Conservation (phyloP, 106 monocot genomes). For the Acorus gramineus region DNA sequence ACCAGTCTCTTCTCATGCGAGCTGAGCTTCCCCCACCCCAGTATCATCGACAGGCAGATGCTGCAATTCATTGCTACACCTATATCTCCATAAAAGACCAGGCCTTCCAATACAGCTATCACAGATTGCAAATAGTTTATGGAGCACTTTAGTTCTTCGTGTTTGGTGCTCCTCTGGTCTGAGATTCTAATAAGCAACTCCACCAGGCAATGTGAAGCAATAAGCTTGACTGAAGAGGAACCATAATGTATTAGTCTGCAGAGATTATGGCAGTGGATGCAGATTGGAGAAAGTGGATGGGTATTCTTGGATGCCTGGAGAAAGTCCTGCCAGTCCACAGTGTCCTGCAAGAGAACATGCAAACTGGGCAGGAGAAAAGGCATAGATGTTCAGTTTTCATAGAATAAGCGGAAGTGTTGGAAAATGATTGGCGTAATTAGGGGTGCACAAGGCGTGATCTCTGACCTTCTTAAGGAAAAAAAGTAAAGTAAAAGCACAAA, state of each 20-base stretch:
- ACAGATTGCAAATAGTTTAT: slow-evolving; percentile 47
- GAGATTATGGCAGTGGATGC: slow-evolving; percentile 63
- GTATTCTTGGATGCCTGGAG: slow-evolving; percentile 30
- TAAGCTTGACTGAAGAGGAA: slow-evolving; percentile 42
- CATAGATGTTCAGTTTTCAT: background rate
- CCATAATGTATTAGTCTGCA: slow-evolving; percentile 79
- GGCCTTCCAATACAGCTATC: slow-evolving; percentile 47
- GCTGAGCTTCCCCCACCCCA: slow-evolving; percentile 46
- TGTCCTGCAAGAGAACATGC: slow-evolving; percentile 27
- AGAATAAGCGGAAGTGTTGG: background rate
- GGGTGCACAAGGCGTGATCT: background rate
- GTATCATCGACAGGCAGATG: slow-evolving; percentile 42
- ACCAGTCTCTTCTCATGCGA: slow-evolving; percentile 26
- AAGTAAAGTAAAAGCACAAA: slow-evolving; percentile 58
- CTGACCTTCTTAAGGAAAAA: slow-evolving; percentile 71
- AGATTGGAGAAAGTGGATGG: slow-evolving; percentile 21
- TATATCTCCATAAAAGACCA: slow-evolving; percentile 51
- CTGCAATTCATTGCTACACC: slow-evolving; percentile 48
- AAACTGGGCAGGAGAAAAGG: slow-evolving; percentile 24
- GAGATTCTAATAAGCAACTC: slow-evolving; percentile 62
- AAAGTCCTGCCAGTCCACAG: slow-evolving; percentile 63
- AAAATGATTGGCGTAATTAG: no score
- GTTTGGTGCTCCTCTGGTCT: slow-evolving; percentile 17
- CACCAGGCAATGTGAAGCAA: slow-evolving; percentile 70
- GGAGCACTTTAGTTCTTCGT: slow-evolving; percentile 37